A percentile compares a stretch with the other conserved stretches of the same genome.
Conservation (phyloP, 352 stramenopile genomes). For the Globisporangium sylvaticum region DNA sequence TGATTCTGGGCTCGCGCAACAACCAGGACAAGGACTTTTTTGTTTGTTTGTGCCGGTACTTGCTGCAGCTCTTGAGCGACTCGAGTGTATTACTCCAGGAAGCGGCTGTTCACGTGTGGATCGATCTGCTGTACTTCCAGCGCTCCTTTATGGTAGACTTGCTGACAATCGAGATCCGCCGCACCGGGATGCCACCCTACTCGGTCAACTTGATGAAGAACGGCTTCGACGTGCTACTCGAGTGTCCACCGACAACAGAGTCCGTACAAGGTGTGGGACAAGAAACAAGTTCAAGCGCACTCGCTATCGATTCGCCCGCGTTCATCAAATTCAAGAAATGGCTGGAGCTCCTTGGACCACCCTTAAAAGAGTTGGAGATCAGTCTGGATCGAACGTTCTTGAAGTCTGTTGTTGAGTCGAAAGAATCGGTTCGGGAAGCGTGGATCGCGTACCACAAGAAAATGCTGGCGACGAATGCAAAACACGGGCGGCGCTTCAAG, state of each 20-base stretch:
- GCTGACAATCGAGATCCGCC: constrained; percentile 62
- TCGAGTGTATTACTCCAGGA: constrained; percentile 40
- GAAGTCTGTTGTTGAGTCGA: constrained; percentile 41
- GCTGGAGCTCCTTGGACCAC: constrained; percentile 64
- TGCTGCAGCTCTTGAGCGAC: constrained; percentile 51
- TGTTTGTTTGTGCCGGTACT: constrained; percentile 53
- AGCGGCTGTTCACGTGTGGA: constrained; percentile 51
- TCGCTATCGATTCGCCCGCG: constrained; percentile 13
- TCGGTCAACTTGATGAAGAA: constrained; percentile 80
- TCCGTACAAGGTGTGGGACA: background rate
- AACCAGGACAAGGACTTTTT: constrained; percentile 61
- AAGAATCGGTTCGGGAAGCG: constrained; percentile 48
- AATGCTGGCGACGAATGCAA: constrained; percentile 23
- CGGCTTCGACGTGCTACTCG: constrained; percentile 59
- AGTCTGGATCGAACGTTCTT: constrained; percentile 61
- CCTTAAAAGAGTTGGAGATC: constrained; percentile 60
- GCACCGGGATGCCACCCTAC: constrained; percentile 42
- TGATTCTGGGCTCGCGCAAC: constrained; percentile 49
- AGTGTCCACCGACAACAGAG: constrained; percentile 21
- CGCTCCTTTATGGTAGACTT: constrained; percentile 42
- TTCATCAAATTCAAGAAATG: constrained; percentile 61
- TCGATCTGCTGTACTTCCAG: constrained; percentile 68
- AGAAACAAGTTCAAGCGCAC: background rate
- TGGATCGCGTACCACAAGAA: constrained; percentile 51
- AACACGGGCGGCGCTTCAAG: constrained; percentile 40